Conservation (phyloP, 768 basidiomycete species). For the Psilocybe sp. region DNA sequence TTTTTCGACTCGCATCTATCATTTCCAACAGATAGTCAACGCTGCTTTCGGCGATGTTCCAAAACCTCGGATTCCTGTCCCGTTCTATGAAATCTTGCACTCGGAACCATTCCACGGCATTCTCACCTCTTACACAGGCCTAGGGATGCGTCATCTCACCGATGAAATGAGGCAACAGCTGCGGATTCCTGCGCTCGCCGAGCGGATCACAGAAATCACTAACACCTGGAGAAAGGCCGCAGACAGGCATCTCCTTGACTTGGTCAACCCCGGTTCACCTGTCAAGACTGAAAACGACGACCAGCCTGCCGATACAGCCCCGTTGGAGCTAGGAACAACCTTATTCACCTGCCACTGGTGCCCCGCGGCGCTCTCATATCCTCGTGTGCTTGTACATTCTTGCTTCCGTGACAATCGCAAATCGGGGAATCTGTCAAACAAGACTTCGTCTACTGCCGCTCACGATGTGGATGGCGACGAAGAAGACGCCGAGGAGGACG, state of each 20-base stretch:
- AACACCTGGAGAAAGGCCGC: constrained; percentile 19
- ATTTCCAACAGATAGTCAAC: too few species aligned
- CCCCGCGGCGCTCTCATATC: constrained; percentile 26
- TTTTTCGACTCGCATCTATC: too few species aligned
- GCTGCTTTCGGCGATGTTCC: constrained; percentile 8
- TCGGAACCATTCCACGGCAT: too few species aligned
- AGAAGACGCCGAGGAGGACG: constrained; percentile 4
- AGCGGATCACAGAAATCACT: constrained; percentile 7
- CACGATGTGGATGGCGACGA: neutral
- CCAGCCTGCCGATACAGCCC: neutral
- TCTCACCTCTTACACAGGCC: neutral
- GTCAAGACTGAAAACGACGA: neutral
- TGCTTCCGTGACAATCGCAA: constrained; percentile 13
- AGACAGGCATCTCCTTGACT: constrained; percentile 10
- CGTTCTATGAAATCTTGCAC: too few species aligned
- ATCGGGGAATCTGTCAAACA: too few species aligned
- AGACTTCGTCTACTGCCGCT: too few species aligned
- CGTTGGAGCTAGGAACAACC: constrained; percentile 24
- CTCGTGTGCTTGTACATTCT: constrained; percentile 25
- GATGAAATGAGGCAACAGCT: neutral
- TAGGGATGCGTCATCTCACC: constrained; percentile 14
- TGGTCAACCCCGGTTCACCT: constrained; percentile 9
- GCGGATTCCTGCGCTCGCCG: constrained; percentile 8
- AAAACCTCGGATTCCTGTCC: too few species aligned
- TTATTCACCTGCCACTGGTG: constrained; percentile 31